phyloP scores from a whole-genome alignment of 257 asterid genomes.

The Salvia splendens region DNA sequence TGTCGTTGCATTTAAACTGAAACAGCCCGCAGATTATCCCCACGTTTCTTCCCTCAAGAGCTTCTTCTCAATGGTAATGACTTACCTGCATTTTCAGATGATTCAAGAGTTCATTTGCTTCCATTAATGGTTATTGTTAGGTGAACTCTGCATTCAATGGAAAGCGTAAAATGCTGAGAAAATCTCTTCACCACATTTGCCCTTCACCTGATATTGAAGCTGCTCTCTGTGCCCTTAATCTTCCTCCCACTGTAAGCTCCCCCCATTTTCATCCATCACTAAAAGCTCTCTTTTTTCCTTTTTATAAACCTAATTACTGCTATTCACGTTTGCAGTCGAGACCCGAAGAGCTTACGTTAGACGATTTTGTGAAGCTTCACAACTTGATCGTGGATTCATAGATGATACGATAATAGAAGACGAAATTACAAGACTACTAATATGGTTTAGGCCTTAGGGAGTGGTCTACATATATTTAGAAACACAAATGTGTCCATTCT shows the following conservation, averaged over 20 bases:
- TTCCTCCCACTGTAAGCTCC: slow-evolving; percentile 69
- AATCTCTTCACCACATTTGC: slow-evolving; percentile 82
- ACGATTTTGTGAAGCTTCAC: slow-evolving; percentile 81
- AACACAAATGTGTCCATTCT: neutral
- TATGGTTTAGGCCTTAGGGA: too few species aligned
- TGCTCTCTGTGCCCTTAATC: slow-evolving; percentile 64
- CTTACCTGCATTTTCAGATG: neutral
- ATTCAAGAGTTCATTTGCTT: slow-evolving; percentile 1
- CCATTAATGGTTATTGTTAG: slow-evolving; percentile 35
- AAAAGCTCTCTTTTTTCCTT: neutral
- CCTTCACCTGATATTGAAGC: slow-evolving; percentile 74
- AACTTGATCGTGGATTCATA: slow-evolving; percentile 50
- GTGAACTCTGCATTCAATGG: slow-evolving; percentile 95
- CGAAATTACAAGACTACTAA: neutral
- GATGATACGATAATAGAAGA: slow-evolving; percentile 3
- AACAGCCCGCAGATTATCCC: slow-evolving; percentile 70
- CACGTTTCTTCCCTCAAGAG: slow-evolving; percentile 75
- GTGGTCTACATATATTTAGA: neutral
- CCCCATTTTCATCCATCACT: neutral
- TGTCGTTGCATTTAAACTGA: slow-evolving; percentile 69
- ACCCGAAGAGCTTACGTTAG: slow-evolving; percentile 85
- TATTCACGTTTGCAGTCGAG: slow-evolving; percentile 63
- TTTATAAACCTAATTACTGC: neutral
- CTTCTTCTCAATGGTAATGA: slow-evolving; percentile 89
- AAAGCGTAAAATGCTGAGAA: slow-evolving; percentile 93